These are phyloP conservation scores for Telopea speciosissima DNA, from an alignment of 177 flowering plant species.

Conservation along the genomic window DNA sequence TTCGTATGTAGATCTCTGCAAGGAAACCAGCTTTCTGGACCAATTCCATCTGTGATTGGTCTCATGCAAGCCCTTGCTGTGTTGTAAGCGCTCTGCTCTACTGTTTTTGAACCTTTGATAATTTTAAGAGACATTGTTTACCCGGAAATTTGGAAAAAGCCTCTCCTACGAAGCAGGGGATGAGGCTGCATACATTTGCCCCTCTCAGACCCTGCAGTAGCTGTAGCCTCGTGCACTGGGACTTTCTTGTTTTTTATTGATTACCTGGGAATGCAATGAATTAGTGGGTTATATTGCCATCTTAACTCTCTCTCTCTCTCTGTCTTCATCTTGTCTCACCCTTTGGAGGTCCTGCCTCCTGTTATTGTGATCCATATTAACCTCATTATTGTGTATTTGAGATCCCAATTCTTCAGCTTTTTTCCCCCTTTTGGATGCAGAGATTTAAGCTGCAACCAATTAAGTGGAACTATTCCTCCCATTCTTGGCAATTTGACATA, in stretches of 20 bases:
- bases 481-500: slow-evolving; percentile 87
- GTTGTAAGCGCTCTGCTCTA: slow-evolving; percentile 40
- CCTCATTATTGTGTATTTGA: background rate
- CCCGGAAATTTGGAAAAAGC: too few species aligned
- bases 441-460: slow-evolving; percentile 78
- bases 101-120: background rate
- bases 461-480: slow-evolving; percentile 84
- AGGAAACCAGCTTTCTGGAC: slow-evolving; percentile 57
- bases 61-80: slow-evolving; percentile 93
- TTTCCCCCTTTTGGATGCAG: slow-evolving; percentile 27
- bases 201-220: too few species aligned
- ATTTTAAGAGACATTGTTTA: background rate
- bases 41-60: slow-evolving; percentile 71
- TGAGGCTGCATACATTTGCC: too few species aligned
- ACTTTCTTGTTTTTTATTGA: too few species aligned
- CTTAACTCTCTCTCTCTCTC: too few species aligned
- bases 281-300: background rate
- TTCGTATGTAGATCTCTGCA: slow-evolving; percentile 51
- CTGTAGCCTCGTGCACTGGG: too few species aligned
- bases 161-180: too few species aligned
- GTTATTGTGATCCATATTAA: too few species aligned
- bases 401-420: background rate
- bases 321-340: background rate
- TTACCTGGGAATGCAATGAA: background rate
- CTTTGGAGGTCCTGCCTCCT: background rate